A percentile compares a stretch with the other conserved stretches of the same genome.
Conservation (phyloP, 2,329 filamentous ascomycete genomes). For the Teratosphaeriaceae sp. region DNA sequence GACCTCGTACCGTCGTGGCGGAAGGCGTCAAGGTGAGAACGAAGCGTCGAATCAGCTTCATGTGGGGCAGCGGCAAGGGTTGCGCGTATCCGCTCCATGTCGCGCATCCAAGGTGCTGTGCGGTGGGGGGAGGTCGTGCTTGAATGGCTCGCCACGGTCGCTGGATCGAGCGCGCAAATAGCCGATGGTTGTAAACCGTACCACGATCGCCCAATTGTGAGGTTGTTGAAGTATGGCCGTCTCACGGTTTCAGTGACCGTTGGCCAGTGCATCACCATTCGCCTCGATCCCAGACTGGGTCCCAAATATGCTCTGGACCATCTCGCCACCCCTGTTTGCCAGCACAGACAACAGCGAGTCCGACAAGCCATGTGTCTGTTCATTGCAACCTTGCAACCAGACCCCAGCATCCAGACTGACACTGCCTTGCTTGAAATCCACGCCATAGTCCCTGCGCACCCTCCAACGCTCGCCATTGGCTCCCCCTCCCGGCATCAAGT, state of each 20-base stretch:
- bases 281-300: not conserved
- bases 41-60: too few species aligned
- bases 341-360: constrained; percentile 33
- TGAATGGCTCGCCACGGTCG: too few species aligned
- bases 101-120: too few species aligned
- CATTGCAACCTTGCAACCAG: constrained; percentile 92
- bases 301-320: constrained; percentile 33
- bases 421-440: constrained; percentile 61
- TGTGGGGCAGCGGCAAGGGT: too few species aligned
- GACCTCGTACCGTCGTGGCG: too few species aligned
- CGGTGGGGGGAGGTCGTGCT: too few species aligned
- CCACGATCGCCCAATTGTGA: too few species aligned
- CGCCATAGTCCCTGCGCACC: constrained; percentile 71
- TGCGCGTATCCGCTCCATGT: too few species aligned
- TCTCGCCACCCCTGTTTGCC: constrained; percentile 30
- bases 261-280: not conserved
- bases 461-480: constrained; percentile 49
- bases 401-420: constrained; percentile 71
- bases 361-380: constrained; percentile 78
- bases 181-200: too few species aligned
- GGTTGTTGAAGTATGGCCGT: too few species aligned
- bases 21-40: too few species aligned
- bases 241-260: not conserved
- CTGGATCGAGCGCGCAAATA: too few species aligned
- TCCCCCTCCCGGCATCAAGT: constrained; percentile 55